A percentile compares a stretch with the other conserved stretches of the same genome.
phyloP scores from a whole-genome alignment of 306 rosid genomes.

The Cicer arietinum region DNA sequence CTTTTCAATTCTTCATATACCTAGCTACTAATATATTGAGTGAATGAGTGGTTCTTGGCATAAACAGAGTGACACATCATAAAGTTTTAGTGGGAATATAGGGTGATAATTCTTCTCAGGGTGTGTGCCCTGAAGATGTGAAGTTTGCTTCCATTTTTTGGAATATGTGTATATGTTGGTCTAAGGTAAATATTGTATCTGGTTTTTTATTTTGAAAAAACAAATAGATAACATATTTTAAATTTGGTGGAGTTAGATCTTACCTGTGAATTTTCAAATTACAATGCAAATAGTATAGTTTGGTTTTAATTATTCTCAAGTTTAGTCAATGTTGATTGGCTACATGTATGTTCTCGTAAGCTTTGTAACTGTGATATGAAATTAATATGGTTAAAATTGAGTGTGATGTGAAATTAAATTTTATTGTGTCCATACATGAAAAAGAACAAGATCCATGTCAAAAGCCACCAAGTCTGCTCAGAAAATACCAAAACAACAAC shows the following conservation, averaged over 20 bases:
- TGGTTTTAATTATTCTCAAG: background rate
- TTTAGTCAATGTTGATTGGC: background rate
- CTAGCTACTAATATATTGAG: constrained; percentile 23
- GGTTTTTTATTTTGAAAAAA: background rate
- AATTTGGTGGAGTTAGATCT: background rate
- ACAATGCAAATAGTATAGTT: background rate
- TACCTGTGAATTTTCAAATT: background rate
- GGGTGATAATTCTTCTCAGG: too few species aligned
- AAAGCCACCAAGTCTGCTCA: too few species aligned
- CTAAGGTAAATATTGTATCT: constrained; percentile 21
- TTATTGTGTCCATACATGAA: background rate
- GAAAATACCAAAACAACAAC: too few species aligned
- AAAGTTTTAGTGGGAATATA: background rate
- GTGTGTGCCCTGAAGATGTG: constrained; percentile 48
- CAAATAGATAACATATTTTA: constrained; percentile 5
- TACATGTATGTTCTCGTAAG: background rate
- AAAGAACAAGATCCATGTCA: too few species aligned
- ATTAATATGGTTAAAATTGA: background rate
- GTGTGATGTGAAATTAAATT: background rate
- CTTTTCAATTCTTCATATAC: constrained; percentile 41
- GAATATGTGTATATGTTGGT: constrained; percentile 31
- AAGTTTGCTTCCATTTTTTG: constrained; percentile 43
- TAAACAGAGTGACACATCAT: constrained; percentile 14
- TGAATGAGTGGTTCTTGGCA: constrained; percentile 45
- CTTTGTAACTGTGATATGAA: background rate